Conservation (phyloP, 352 stramenopile genomes). For the Phytophthora fragariae region DNA sequence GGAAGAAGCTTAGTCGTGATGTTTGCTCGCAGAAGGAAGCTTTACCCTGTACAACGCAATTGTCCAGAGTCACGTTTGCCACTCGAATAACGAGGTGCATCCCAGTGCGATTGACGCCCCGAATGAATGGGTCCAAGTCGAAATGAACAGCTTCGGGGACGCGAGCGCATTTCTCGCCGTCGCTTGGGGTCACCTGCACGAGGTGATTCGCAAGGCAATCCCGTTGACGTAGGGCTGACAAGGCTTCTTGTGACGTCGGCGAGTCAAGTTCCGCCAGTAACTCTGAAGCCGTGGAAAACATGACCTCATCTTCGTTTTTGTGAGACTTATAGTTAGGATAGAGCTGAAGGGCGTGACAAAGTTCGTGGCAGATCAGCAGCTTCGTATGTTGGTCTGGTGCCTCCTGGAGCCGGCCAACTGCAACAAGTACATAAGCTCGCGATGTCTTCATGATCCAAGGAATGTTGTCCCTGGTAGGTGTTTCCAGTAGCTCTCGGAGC, state of each 20-base stretch:
- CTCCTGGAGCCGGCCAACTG: conserved; percentile 24
- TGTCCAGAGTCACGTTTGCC: conserved; percentile 34
- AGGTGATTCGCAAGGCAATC: conserved; percentile 33
- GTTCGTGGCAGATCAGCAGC: conserved; percentile 29
- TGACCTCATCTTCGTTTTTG: conserved; percentile 2
- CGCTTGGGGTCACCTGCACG: conserved; percentile 14
- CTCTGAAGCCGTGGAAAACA: neutral
- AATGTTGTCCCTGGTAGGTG: conserved; percentile 2
- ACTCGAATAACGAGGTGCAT: conserved; percentile 39
- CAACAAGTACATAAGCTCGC: conserved; percentile 21
- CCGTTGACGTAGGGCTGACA: conserved; percentile 17
- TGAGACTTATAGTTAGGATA: conserved; percentile 5
- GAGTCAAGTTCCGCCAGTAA: conserved; percentile 32
- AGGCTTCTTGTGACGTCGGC: conserved; percentile 18
- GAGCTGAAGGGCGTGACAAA: conserved; percentile 22
- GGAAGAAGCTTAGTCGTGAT: conserved; percentile 29
- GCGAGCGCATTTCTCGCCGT: conserved; percentile 21
- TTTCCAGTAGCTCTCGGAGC: conserved; percentile 17
- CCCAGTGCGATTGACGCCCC: conserved; percentile 27
- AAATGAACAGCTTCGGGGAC: conserved; percentile 32
- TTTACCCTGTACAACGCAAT: conserved; percentile 33
- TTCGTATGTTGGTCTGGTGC: conserved; percentile 22
- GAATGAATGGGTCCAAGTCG: conserved; percentile 32
- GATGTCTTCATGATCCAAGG: conserved; percentile 23
- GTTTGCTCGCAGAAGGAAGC: conserved; percentile 26